Percentiles rank a stretch among this genome's conserved stretches.
These are phyloP conservation scores for Pyrenophora teres DNA, from an alignment of 2,329 filamentous ascomycete species.

Conservation along the genomic window DNA sequence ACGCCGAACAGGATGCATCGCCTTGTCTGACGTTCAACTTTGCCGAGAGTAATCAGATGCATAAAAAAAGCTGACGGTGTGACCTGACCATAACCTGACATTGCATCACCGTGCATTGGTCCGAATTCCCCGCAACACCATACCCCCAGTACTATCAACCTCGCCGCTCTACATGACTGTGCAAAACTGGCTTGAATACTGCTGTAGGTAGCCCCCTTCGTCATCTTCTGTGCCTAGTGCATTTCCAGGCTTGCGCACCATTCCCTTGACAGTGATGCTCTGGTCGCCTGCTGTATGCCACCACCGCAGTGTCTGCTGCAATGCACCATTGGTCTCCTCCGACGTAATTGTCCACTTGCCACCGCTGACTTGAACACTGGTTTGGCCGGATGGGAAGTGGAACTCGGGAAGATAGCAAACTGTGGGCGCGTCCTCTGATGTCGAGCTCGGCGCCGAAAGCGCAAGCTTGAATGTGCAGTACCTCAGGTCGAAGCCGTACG, in stretches of 20 bases:
- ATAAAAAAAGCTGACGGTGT: slow-evolving; percentile 32
- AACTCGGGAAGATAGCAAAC: slow-evolving; percentile 87
- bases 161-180: slow-evolving; percentile 48
- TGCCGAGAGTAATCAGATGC: slow-evolving; percentile 8
- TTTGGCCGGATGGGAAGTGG: slow-evolving; percentile 80
- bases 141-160: background rate
- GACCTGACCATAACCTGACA: slow-evolving; percentile 38
- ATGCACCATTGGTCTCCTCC: slow-evolving; percentile 70
- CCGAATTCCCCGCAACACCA: slow-evolving; percentile 16
- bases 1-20: background rate
- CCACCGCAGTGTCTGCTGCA: slow-evolving; percentile 81
- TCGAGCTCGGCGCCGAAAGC: slow-evolving; percentile 65
- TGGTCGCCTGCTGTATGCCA: slow-evolving; percentile 91
- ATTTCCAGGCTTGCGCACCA: slow-evolving; percentile 62
- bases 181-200: slow-evolving; percentile 54
- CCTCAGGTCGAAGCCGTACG: slow-evolving; percentile 81
- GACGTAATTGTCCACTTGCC: slow-evolving; percentile 88
- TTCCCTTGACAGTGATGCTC: slow-evolving; percentile 73
- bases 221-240: slow-evolving; percentile 67
- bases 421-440: slow-evolving; percentile 70
- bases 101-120: slow-evolving; percentile 28
- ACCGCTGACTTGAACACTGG: slow-evolving; percentile 74
- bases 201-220: slow-evolving; percentile 76
- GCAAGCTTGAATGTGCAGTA: slow-evolving; percentile 77
- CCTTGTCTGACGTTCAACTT: background rate